Conservation (phyloP, 306 rosid species). For the Canavalia gladiata region DNA sequence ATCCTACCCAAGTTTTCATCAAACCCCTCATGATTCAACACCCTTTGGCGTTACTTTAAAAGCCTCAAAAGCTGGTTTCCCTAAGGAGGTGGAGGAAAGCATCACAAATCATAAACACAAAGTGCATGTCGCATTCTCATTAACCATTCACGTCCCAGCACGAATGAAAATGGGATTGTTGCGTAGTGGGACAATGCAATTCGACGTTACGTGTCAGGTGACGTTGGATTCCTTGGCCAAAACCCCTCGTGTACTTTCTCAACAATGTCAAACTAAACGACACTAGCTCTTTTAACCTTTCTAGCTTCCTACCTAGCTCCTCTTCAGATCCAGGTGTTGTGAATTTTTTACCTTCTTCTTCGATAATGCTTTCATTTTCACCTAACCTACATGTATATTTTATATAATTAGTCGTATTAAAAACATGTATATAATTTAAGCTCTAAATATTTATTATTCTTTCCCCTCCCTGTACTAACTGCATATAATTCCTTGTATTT, state of each 20-base stretch:
- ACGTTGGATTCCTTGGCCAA: slow-evolving; percentile 59
- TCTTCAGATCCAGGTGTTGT: slow-evolving; percentile 7
- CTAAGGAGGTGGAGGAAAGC: slow-evolving; percentile 53
- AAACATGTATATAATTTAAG: not conserved
- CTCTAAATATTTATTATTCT: not conserved
- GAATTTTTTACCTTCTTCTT: not conserved
- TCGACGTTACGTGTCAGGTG: slow-evolving; percentile 51
- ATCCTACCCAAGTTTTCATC: slow-evolving; percentile 52
- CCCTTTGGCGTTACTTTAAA: slow-evolving; percentile 32
- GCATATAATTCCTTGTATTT: not conserved
- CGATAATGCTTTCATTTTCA: not conserved
- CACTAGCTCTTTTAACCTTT: not conserved
- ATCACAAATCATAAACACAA: slow-evolving; percentile 1
- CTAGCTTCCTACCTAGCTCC: not conserved
- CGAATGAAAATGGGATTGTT: slow-evolving; percentile 44
- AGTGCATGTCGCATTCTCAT: slow-evolving; percentile 39
- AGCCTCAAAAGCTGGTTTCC: slow-evolving; percentile 39
- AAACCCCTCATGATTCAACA: slow-evolving; percentile 17
- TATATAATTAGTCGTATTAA: too few species aligned
- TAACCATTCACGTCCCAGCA: slow-evolving; percentile 47
- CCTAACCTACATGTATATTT: not conserved
- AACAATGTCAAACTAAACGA: slow-evolving; percentile 55
- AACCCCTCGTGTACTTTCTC: slow-evolving; percentile 52
- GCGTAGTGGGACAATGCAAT: slow-evolving; percentile 39
- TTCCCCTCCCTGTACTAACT: not conserved